Base-by-base conservation (phyloP, 257 asterid species). In the Jasminum sambac region DNA sequence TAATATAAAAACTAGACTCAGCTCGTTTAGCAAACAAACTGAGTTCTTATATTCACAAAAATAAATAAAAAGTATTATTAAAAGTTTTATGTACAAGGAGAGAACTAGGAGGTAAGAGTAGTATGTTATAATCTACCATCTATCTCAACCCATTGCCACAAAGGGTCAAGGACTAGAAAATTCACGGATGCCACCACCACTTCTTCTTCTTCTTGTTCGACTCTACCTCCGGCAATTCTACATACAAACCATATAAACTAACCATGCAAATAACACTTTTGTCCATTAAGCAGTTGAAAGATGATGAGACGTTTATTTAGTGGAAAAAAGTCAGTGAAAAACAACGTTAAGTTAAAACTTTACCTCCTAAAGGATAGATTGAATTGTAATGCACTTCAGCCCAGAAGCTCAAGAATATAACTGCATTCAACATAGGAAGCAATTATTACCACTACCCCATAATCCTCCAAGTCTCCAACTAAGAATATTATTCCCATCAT, bases 351-450 rank as follows among this genome's bases (percentile, higher is more conserved):
- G 39, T 41, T n/a, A 60, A 48, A 40, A 11, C 39, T 43, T 82
- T 81, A 88, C 98, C 98, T 85, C 88, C 98, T 14, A 78, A 70
- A 17, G 96, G 96, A 76, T 89, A 88, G 55, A 92, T 88, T 37
- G 98, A 88, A 76, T 92, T 92, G 50, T 92, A 92, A 72, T 92
- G 98, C 74, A 92, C 96, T 81, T 92, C 96, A 0, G 98, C 92
- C 96, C 96, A 92, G 80, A 89, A 92, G 89, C 98, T 92, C 87
- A 92, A 84, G 83, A 78, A 84, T 76, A 89, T 84, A 44, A 74
- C 96, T 92, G 96, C 90, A 79, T 50, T n/a, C 23, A 67, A 74
- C 55, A 58, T 68, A 9, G 61, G 13, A 9, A 52, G 30, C 30
- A 52, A 21, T 52, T 52, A 23, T 52, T 10, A 52, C 0, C 5